Evolutionary conservation across 164 flowering plant genomes (phyloP).

Genomic region (Annona cherimola): DNA sequence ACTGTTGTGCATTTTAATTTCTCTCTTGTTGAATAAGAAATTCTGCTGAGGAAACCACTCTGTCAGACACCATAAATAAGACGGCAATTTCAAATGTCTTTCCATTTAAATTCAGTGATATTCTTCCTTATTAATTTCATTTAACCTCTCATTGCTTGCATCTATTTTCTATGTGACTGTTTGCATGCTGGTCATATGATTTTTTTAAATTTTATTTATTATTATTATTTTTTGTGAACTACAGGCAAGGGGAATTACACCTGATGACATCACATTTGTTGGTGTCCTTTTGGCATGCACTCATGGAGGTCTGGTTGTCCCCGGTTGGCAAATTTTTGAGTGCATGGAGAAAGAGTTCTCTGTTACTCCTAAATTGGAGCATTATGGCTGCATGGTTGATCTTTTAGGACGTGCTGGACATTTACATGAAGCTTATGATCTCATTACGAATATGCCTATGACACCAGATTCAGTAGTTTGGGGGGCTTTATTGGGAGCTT

Average conservation of each 20-base stretch:
- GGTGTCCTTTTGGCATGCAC: slow-evolving; percentile 74
- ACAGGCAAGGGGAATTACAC: slow-evolving; percentile 42
- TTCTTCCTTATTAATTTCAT: neutral
- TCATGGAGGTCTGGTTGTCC: slow-evolving; percentile 61
- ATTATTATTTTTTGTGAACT: neutral
- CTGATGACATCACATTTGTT: slow-evolving; percentile 80
- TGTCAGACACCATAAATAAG: neutral
- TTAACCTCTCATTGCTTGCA: neutral
- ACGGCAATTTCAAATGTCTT: neutral
- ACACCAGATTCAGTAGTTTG: slow-evolving; percentile 74
- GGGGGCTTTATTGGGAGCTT: slow-evolving; percentile 80
- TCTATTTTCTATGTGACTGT: neutral
- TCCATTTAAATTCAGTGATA: neutral
- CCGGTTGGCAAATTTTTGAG: slow-evolving; percentile 47
- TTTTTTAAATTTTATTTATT: too few relatives aligned
- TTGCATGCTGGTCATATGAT: neutral
- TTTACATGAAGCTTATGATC: slow-evolving; percentile 51
- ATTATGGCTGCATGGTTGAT: slow-evolving; percentile 86
- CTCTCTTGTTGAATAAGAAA: neutral
- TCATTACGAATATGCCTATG: slow-evolving; percentile 67
- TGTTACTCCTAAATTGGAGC: slow-evolving; percentile 64
- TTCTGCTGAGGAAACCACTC: neutral
- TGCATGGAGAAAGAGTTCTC: slow-evolving; percentile 39
- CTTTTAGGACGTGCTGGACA: slow-evolving; percentile 76
- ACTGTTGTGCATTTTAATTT: too few relatives aligned